Base-by-base conservation (phyloP, 805 yeast species). In the Hanseniaspora taiwanica region DNA sequence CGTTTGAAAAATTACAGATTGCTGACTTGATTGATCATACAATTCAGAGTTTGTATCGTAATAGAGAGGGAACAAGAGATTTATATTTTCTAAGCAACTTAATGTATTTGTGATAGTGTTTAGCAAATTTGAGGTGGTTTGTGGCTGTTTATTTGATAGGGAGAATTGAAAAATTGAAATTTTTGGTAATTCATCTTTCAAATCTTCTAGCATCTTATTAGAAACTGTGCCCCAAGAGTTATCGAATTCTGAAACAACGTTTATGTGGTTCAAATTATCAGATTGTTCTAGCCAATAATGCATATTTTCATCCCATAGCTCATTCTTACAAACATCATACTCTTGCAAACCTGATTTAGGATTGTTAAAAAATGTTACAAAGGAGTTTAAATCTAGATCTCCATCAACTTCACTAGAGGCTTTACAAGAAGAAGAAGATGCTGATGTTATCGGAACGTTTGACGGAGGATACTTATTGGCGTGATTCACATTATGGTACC, bases 141-240 rank as follows among this genome's bases (percentile, higher is more conserved):
- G 21, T 6, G 40, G 41, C 14, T 44, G 40, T 2, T 21, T 5
- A 0, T 68, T 72, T 75, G 78, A 76, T 2, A 70, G 16, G 10
- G 44, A 37, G 14, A 34, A 41, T n/a, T 37, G 62, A 32, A 69
- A 63, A 1, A 69, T 45, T 2, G 65, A 49, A 2, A 57, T 52
- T 49, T 74, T 76, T 1, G 78, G 69, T 13, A 78, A 63, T 49
- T 83, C 93, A 53, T 87, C 96, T 41, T 72, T 65, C 16, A 86
- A 38, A 6, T 66, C 69, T n/a, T 60, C 50, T 19, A 86, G 43
- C 45, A 76, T 47, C 36, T 66, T 65, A 32, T 60, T 55, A 4
- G 82, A 58, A 48, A 81, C 75, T 0, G 94, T 94, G 37, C 85
- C 80, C 97, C 97, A 89, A 0, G 80, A 81, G 18, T 74, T 67